phyloP scores from a whole-genome alignment of 345 rosid species.

The Anastatica hierochuntica region DNA sequence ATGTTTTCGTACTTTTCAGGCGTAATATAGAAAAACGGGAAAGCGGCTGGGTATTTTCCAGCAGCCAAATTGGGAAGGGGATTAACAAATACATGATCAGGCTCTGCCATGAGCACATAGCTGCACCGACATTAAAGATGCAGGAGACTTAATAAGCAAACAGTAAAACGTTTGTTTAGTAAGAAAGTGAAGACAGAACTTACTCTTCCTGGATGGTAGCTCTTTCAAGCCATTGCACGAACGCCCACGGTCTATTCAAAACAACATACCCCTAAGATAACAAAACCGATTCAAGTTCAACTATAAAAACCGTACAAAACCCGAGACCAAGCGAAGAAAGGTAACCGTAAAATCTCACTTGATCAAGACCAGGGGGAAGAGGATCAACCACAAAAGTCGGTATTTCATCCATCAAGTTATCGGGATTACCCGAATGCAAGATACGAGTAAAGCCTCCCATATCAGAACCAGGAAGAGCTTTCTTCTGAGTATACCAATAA shows the following conservation, averaged over 20 bases:
- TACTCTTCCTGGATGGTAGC: constrained; percentile 90
- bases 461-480: constrained; percentile 69
- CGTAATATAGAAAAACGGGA: constrained; percentile 84
- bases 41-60: constrained; percentile 68
- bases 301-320: not conserved
- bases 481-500: constrained; percentile 83
- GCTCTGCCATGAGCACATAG: constrained; percentile 89
- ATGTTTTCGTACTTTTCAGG: constrained; percentile 44
- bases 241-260: constrained; percentile 97
- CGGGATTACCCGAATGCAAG: constrained; percentile 81
- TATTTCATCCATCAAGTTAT: constrained; percentile 85
- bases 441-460: constrained; percentile 94
- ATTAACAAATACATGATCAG: constrained; percentile 72
- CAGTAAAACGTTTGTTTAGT: not conserved
- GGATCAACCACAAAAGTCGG: constrained; percentile 88
- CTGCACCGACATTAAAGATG: constrained; percentile 33
- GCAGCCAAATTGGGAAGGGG: constrained; percentile 78
- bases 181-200: constrained; percentile 17
- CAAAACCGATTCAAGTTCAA: constrained; percentile 3
- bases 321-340: not conserved
- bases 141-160: constrained; percentile 4
- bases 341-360: constrained; percentile 34
- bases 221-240: constrained; percentile 91
- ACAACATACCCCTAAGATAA: constrained; percentile 81
- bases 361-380: constrained; percentile 83